Base-by-base conservation (phyloP, 208 protist genomes). In the Crithidia thermophila region DNA sequence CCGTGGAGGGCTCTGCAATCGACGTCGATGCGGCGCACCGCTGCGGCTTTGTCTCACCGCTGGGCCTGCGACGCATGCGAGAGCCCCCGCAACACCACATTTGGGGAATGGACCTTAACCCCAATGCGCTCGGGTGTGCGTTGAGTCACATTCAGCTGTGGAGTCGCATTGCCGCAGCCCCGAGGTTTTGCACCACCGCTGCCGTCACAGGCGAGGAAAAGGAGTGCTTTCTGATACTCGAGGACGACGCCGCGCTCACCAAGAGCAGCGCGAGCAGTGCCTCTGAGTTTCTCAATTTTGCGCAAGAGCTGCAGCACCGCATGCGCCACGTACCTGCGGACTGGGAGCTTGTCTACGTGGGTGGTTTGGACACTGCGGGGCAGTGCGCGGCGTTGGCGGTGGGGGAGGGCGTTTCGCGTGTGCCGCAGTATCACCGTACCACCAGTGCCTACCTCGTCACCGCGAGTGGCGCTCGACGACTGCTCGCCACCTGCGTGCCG, bases 101-200 rank as follows among this genome's bases (percentile, higher is more conserved):
- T 33, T 95, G 90, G 87, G 90, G 90, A 13, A 95, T 95, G 90
- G 90, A 95, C 58, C 64, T 95, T 14, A 95, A 72, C 47, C 71
- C 65, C 16, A 83, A 76, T 0, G 90, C 87, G 9, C 75, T 95
- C 10, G 90, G 90, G n/a, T 95, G 90, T 60, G 90, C 90, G 23
- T 47, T 92, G 14, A 95, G 85, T 46, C 90, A 95, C 72, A 40
- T 79, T 8, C 45, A 82, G 50, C 49, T 95, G 4, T 95, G 90
- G 87, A 71, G 74, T 14, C 76, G 68, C 27, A 85, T 95, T 37
- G 87, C 84, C 2, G 76, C 88, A 4, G 33, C 70, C 14, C 57
- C 57, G 34, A 39, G 40, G 4, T 37, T 70, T 36, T 31, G 31
- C 40, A 55, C 21, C n/a, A 25, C 39, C n/a, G 27, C 28, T 10